Percentiles rank a stretch among this genome's conserved stretches.
phyloP scores from a whole-genome alignment of 1,284 basidiomycete species.

The Malassezia nana region DNA sequence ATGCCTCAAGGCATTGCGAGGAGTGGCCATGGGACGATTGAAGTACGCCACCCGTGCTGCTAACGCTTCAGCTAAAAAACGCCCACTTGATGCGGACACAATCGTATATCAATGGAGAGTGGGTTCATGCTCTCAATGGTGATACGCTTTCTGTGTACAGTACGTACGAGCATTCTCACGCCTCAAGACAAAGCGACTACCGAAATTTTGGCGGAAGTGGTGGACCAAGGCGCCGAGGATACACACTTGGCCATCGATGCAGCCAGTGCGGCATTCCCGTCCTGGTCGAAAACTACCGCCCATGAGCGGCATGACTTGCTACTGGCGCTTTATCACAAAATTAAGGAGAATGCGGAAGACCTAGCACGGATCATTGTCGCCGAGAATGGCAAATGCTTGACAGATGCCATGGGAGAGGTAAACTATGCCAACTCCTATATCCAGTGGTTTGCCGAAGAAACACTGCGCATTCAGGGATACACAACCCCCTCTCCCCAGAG shows the following conservation, averaged over 20 bases:
- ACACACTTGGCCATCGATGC: slow-evolving; percentile 37
- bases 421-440: slow-evolving; percentile 43
- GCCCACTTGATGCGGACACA: slow-evolving; percentile 28
- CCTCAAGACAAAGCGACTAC: slow-evolving; percentile 40
- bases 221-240: slow-evolving; percentile 35
- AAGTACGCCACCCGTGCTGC: slow-evolving; percentile 13
- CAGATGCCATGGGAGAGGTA: slow-evolving; percentile 44
- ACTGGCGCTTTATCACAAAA: slow-evolving; percentile 32
- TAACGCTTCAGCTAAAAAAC: slow-evolving; percentile 24
- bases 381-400: slow-evolving; percentile 44
- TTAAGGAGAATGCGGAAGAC: slow-evolving; percentile 36
- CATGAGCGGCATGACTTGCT: slow-evolving; percentile 43
- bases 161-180: background rate
- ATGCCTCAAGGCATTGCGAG: slow-evolving; percentile 44
- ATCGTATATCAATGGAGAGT: slow-evolving; percentile 40
- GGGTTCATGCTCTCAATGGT: slow-evolving; percentile 29
- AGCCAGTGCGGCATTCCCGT: slow-evolving; percentile 31
- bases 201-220: slow-evolving; percentile 35
- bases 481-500: slow-evolving; percentile 69
- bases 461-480: slow-evolving; percentile 54
- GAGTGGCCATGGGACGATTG: slow-evolving; percentile 37
- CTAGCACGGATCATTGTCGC: slow-evolving; percentile 45
- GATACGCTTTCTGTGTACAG: slow-evolving; percentile 36
- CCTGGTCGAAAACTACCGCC: slow-evolving; percentile 39
- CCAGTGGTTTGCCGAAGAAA: slow-evolving; percentile 43